Evolutionary conservation across 306 rosid species (phyloP).

Genomic region (Cucurbita moschata): DNA sequence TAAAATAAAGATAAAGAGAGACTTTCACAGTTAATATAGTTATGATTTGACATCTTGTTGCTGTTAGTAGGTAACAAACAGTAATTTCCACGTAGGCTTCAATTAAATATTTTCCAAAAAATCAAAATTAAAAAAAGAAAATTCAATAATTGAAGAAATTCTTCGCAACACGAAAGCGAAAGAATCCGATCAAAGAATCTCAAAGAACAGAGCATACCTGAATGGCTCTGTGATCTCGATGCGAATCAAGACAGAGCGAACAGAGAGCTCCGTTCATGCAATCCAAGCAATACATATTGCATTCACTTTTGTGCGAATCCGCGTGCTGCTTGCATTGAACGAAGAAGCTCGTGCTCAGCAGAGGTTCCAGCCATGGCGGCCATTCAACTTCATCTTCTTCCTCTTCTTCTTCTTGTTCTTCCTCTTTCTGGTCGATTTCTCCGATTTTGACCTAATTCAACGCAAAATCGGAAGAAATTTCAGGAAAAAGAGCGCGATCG

Average conservation of each 20-base stretch:
- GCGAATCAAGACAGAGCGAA: conserved; percentile 44
- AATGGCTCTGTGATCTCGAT: conserved; percentile 36
- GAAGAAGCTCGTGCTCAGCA: conserved; percentile 45
- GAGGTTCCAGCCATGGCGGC: conserved; percentile 54
- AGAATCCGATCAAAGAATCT: neutral
- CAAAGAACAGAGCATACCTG: conserved; percentile 24
- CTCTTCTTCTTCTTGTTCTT: conserved; percentile 1
- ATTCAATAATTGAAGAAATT: neutral
- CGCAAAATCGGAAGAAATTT: conserved; percentile 1
- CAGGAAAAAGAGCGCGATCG: neutral
- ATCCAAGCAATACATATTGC: conserved; percentile 65
- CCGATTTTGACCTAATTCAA: conserved; percentile 20
- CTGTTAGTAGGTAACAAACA: neutral
- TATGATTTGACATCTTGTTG: neutral
- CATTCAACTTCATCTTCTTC: conserved; percentile 26
- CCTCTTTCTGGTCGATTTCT: conserved; percentile 3
- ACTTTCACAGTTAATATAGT: conserved; percentile 1
- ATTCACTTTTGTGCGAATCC: conserved; percentile 56
- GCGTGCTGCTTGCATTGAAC: conserved; percentile 47
- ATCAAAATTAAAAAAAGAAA: neutral
- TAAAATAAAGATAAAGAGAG: neutral
- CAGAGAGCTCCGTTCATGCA: conserved; percentile 55
- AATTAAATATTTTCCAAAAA: neutral
- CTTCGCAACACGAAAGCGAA: neutral
- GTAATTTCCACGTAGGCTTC: neutral